These are phyloP conservation scores for Tilletia walkeri DNA, from an alignment of 1,284 basidiomycete genomes.

Conservation along the genomic window DNA sequence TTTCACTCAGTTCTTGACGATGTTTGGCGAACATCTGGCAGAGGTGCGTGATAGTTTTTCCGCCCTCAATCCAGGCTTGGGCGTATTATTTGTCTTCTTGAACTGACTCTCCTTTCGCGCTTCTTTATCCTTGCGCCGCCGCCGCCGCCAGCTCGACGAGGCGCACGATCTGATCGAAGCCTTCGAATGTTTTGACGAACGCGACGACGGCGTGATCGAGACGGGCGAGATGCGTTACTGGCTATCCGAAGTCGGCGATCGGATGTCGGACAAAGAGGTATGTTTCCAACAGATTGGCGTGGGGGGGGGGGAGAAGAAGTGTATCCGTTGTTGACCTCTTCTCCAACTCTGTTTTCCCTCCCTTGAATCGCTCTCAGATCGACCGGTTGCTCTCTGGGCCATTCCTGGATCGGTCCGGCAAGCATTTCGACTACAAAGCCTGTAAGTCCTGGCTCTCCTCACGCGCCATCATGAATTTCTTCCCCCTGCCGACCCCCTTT, in stretches of 20 bases:
- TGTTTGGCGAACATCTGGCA: conserved; percentile 48
- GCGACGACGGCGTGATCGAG: conserved; percentile 48
- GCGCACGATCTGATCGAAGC: conserved; percentile 45
- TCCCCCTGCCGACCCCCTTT: too few relatives aligned
- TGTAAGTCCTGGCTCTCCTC: conserved; percentile 30
- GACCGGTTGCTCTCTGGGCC: conserved; percentile 43
- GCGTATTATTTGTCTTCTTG: too few relatives aligned
- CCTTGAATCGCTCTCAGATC: conserved; percentile 25
- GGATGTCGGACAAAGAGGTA: conserved; percentile 45
- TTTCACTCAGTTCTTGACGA: conserved; percentile 52
- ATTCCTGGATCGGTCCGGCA: conserved; percentile 46
- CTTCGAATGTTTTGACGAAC: conserved; percentile 54
- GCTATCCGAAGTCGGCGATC: conserved; percentile 47
- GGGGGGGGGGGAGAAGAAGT: too few relatives aligned
- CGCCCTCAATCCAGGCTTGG: too few relatives aligned
- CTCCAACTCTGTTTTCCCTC: background rate
- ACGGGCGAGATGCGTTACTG: conserved; percentile 44
- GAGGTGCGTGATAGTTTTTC: conserved; percentile 20
- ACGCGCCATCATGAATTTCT: background rate
- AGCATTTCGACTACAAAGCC: conserved; percentile 53
- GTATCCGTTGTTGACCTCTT: background rate
- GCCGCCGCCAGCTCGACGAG: conserved; percentile 37
- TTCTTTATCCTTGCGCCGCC: background rate
- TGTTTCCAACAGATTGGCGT: background rate
- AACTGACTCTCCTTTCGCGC: background rate